Evolutionary conservation across 495 filamentous ascomycete genomes (phyloP).

Genomic region (Apiosordaria backusii): DNA sequence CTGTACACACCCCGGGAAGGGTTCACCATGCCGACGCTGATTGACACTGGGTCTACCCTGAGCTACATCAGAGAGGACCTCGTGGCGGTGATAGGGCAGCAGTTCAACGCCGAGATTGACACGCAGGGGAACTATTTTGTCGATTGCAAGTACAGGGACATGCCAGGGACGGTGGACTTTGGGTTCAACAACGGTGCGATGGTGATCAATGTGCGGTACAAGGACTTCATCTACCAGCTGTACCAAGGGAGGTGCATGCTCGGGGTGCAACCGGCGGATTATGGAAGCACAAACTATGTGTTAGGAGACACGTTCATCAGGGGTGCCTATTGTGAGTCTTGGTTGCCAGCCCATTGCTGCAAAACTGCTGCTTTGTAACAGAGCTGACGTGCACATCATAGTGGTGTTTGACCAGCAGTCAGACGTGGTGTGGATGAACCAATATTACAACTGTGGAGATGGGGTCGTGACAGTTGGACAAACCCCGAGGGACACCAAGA

Average conservation of each 20-base stretch:
- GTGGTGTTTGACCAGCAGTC: conserved; percentile 47
- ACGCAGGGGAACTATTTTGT: conserved; percentile 37
- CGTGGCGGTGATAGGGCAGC: conserved; percentile 35
- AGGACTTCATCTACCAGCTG: conserved; percentile 43
- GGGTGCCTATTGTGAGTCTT: conserved; percentile 40
- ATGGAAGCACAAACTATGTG: conserved; percentile 33
- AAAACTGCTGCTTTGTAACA: conserved; percentile 5
- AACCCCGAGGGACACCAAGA: conserved; percentile 18
- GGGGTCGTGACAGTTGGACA: conserved; percentile 27
- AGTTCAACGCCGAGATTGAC: conserved; percentile 36
- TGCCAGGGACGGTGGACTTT: conserved; percentile 41
- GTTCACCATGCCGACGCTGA: conserved; percentile 38
- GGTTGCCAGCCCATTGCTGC: not conserved
- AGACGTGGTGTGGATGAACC: conserved; percentile 44
- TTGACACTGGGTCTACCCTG: conserved; percentile 44
- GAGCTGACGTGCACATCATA: conserved; percentile 11
- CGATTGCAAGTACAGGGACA: conserved; percentile 34
- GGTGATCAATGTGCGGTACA: conserved; percentile 42
- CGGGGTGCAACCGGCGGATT: conserved; percentile 41
- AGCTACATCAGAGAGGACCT: conserved; percentile 40
- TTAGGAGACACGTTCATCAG: conserved; percentile 44
- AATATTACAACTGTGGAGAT: conserved; percentile 43
- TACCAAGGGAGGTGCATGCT: conserved; percentile 38
- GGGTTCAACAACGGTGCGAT: conserved; percentile 43
- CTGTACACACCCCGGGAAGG: conserved; percentile 30